Evolutionary conservation across 768 basidiomycete genomes (phyloP), one percentile per base, ranked within the genome.

Genomic region (Suillus placidus): DNA sequence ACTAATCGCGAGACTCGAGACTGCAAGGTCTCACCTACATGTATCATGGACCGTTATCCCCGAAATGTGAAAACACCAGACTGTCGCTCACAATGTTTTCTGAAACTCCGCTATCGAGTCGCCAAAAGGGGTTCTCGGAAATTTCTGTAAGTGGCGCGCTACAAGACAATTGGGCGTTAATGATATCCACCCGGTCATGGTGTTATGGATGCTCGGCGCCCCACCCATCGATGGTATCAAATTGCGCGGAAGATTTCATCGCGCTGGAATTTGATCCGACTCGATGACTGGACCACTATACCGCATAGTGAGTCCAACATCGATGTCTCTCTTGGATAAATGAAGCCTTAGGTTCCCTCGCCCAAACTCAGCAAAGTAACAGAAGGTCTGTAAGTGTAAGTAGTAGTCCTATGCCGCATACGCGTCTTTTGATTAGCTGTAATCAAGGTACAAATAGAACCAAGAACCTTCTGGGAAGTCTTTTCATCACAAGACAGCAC

Each of bases 381-480:
- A 57, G 37, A 57, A 23, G 34, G 8, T 16, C 26, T 26, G 26
- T 7, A 26, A 52, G 51, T 52, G 51, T 52, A 26, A 49, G 23
- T 26, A 1, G 14, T 51, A 18, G 23, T 38, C 9, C 56, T 38
- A 16, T 8, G 1, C 37, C 23, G 16, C 56, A 38, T 38, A 18
- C 56, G 14, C 23, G 30, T 52, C 30, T 32, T 32, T 9, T 40
- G 38, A 58, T 58, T 58, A 23, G 57, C 57, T 58, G 35, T 30
- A 30, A 60, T 60, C 58, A 60, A 60, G 58, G 40, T 30, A 60
- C 58, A 42, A 37, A 42, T 60, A 42, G 58, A 60, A 60, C 26
- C 38, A 18, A 40, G 23, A 38, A 30, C 16, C n/a, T 14, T 40
- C 57, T 40, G 23, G 38, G 4, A 40, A 30, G 38, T 1, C 16